A percentile compares a stretch with the other conserved stretches of the same genome.
Conservation (phyloP, 75 land plant genomes). For the Selaginella tamariscina region DNA sequence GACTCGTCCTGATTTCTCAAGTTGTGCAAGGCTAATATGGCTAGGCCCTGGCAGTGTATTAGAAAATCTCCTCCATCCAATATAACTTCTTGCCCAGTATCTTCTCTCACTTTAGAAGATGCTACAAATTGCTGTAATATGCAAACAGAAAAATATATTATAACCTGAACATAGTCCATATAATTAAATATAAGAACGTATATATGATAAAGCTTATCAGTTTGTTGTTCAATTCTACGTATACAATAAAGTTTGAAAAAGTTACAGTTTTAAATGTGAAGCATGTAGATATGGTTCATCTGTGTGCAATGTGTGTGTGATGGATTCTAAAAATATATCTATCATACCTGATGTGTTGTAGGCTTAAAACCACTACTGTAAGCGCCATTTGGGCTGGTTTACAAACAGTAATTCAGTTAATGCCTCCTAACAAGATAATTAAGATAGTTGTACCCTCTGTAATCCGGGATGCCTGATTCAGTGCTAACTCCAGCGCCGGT, state of each 20-base stretch:
- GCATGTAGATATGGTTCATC: background rate
- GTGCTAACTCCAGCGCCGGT: constrained; percentile 97
- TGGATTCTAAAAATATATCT: too few species aligned
- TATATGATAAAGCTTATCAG: too few species aligned
- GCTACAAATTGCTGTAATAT: constrained; percentile 56
- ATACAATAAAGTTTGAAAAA: too few species aligned
- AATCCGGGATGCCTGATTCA: constrained; percentile 92
- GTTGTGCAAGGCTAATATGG: constrained; percentile 53
- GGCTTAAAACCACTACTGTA: constrained; percentile 91
- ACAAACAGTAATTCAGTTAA: background rate
- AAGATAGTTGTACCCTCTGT: constrained; percentile 45
- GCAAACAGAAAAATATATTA: background rate
- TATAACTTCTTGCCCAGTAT: constrained; percentile 92
- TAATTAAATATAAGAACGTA: too few species aligned
- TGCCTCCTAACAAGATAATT: background rate
- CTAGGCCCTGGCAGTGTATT: constrained; percentile 62
- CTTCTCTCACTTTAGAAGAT: constrained; percentile 47
- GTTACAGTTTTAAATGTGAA: too few species aligned
- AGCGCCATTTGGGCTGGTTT: constrained; percentile 86
- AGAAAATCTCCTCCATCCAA: constrained; percentile 77
- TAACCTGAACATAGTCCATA: too few species aligned
- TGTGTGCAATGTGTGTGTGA: too few species aligned
- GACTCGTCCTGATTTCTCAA: constrained; percentile 51
- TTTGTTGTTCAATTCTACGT: too few species aligned
- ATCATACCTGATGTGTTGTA: constrained; percentile 76